Conservation (phyloP, 1,284 basidiomycete genomes). For the Exobasidium cylindrosporum region DNA sequence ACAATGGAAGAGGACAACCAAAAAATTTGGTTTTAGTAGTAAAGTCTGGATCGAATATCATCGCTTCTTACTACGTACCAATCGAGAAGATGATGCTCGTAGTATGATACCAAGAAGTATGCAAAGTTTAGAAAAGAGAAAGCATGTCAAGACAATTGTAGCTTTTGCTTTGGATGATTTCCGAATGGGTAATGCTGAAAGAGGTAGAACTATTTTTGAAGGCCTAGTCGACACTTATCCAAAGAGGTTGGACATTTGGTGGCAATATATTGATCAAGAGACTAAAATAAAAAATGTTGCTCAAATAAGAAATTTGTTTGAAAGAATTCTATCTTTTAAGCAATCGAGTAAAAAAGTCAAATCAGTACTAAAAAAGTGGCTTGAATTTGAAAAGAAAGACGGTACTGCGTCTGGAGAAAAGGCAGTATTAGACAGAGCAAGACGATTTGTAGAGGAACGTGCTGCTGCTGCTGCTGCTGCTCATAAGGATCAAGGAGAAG, state of each 20-base stretch:
- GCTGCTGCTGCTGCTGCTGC: too few species aligned
- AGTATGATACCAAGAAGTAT: constrained; percentile 82
- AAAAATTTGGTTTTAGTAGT: constrained; percentile 86
- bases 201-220: constrained; percentile 93
- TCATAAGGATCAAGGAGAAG: not conserved
- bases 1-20: constrained; percentile 57
- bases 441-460: constrained; percentile 63
- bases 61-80: constrained; percentile 70
- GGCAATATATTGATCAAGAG: constrained; percentile 95
- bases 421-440: constrained; percentile 78
- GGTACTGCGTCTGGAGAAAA: constrained; percentile 82
- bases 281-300: constrained; percentile 70
- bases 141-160: constrained; percentile 91
- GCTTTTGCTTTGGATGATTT: constrained; percentile 95
- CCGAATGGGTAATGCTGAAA: constrained; percentile 85
- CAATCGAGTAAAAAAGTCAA: constrained; percentile 93
- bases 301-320: constrained; percentile 68
- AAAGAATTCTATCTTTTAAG: constrained; percentile 73
- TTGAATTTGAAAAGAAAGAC: constrained; percentile 78
- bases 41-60: constrained; percentile 89
- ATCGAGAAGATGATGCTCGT: constrained; percentile 74
- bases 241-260: constrained; percentile 93
- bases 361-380: constrained; percentile 84
- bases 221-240: constrained; percentile 91
- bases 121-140: constrained; percentile 87